These are phyloP conservation scores for Scutellaria baicalensis DNA, from an alignment of 257 asterid genomes.

Conservation along the genomic window DNA sequence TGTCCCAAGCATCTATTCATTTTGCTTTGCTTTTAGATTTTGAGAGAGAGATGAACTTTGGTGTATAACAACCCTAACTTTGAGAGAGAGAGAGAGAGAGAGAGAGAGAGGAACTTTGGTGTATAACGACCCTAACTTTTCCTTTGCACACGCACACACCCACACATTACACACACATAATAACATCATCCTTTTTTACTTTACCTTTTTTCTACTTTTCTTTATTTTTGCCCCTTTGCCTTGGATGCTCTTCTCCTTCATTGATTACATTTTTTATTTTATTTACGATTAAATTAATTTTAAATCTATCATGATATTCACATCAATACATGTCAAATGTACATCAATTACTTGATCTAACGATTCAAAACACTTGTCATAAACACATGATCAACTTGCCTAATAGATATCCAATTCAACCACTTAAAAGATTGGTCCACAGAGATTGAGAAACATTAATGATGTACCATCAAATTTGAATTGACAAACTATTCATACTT, in stretches of 20 bases:
- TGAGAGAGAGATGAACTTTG: constrained; percentile 25
- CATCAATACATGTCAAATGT: background rate
- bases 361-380: too few relatives aligned
- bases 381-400: background rate
- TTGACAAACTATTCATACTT: background rate
- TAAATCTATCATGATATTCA: too few relatives aligned
- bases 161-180: constrained; percentile 1
- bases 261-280: constrained; percentile 8
- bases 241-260: constrained; percentile 36
- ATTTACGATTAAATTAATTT: background rate
- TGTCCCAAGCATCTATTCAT: constrained; percentile 29
- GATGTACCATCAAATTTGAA: background rate
- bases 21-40: constrained; percentile 17
- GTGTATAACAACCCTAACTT: constrained; percentile 29
- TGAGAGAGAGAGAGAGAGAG: too few relatives aligned
- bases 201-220: constrained; percentile 37
- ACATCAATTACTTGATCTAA: background rate
- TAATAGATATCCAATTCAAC: background rate
- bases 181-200: constrained; percentile 5
- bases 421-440: background rate
- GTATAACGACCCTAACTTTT: too few relatives aligned
- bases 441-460: background rate
- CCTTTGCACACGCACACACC: constrained; percentile 31
- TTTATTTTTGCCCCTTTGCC: constrained; percentile 20
- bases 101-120: too few relatives aligned